Evolutionary conservation across 2,329 filamentous ascomycete genomes (phyloP).

Genomic region (Penicillium brasilianum): DNA sequence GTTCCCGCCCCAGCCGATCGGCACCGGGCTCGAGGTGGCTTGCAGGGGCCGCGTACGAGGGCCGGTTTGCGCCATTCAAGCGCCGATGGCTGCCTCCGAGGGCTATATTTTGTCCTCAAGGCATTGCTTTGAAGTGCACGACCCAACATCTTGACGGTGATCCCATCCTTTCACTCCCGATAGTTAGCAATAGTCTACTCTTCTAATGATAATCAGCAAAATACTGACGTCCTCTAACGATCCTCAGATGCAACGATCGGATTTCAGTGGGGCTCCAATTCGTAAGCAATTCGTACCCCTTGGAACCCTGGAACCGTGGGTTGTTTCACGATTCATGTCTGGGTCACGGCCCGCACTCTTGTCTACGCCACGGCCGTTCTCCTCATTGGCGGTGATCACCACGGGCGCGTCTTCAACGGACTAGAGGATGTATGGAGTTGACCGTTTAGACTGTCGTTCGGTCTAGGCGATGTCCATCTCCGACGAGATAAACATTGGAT

Average conservation of each 20-base stretch:
- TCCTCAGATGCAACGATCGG: not conserved
- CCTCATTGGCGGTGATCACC: not conserved
- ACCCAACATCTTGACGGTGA: not conserved
- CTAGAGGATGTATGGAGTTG: not conserved
- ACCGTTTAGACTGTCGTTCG: not conserved
- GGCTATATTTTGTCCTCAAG: not conserved
- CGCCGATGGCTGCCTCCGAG: not conserved
- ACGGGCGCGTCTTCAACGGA: not conserved
- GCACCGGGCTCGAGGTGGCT: conserved; percentile 1
- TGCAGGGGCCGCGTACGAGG: conserved; percentile 4
- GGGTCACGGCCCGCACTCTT: not conserved
- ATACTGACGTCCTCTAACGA: not conserved
- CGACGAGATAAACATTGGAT: not conserved
- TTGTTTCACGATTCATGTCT: conserved; percentile 12
- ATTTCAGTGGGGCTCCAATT: conserved; percentile 17
- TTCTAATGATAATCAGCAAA: not conserved
- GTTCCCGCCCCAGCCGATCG: conserved; percentile 16
- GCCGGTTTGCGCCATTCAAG: not conserved
- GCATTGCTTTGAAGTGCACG: not conserved
- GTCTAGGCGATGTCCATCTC: not conserved
- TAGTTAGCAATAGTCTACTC: not conserved
- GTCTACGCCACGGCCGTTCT: not conserved
- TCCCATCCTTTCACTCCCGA: not conserved
- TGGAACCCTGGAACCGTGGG: conserved; percentile 7
- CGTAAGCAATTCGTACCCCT: conserved; percentile 20